Evolutionary conservation across 108 stramenopile genomes (phyloP).

Genomic region (Nitzschia palea): DNA sequence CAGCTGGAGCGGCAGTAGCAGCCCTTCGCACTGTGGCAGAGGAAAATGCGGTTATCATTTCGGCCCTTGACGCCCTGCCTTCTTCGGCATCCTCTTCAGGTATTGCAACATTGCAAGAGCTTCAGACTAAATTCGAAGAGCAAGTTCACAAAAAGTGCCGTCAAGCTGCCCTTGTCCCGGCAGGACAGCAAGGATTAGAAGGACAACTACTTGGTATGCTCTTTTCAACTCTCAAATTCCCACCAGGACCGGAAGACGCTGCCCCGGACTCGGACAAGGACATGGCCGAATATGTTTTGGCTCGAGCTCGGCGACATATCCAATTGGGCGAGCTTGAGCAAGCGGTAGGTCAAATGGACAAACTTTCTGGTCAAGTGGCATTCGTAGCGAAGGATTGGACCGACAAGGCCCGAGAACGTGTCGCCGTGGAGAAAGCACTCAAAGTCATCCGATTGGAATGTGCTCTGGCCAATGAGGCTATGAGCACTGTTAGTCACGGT

Average conservation of each 20-base stretch:
- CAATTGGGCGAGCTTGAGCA: slow-evolving; percentile 74
- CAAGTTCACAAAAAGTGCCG: slow-evolving; percentile 54
- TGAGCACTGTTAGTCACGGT: slow-evolving; percentile 20
- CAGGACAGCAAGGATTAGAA: slow-evolving; percentile 60
- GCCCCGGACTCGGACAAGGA: slow-evolving; percentile 61
- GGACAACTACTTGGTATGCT: slow-evolving; percentile 78
- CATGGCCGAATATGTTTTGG: slow-evolving; percentile 64
- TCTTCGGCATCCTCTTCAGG: slow-evolving; percentile 47
- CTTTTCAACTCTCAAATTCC: slow-evolving; percentile 64
- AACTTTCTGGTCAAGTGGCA: slow-evolving; percentile 71
- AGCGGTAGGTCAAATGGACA: slow-evolving; percentile 65
- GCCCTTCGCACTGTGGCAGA: slow-evolving; percentile 62
- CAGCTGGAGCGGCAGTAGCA: slow-evolving; percentile 58
- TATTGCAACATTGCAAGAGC: slow-evolving; percentile 66
- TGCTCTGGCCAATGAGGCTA: slow-evolving; percentile 72
- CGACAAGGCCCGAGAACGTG: slow-evolving; percentile 56
- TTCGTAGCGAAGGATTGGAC: slow-evolving; percentile 82
- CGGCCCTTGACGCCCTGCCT: slow-evolving; percentile 26
- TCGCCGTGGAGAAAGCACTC: slow-evolving; percentile 76
- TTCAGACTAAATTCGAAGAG: slow-evolving; percentile 71
- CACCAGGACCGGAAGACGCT: slow-evolving; percentile 64
- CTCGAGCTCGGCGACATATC: slow-evolving; percentile 64
- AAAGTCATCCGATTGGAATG: slow-evolving; percentile 83
- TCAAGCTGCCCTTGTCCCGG: slow-evolving; percentile 76
- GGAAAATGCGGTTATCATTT: slow-evolving; percentile 41